phyloP scores from a whole-genome alignment of 371 early-diverging fungal genomes.

The Mucor racemosus region DNA sequence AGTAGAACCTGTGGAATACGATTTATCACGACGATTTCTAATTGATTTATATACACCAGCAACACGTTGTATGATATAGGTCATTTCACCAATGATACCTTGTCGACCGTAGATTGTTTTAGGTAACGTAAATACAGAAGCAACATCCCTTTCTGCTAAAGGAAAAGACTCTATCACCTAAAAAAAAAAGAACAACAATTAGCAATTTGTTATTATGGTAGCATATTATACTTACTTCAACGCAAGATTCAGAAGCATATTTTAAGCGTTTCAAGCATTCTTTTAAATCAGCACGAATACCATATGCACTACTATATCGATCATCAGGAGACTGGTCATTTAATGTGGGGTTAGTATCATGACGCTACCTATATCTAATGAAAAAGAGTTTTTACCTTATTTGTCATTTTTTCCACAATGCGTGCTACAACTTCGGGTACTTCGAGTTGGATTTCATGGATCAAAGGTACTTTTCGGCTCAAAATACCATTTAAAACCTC shows the following conservation, averaged over 20 bases:
- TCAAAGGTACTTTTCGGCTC: constrained; percentile 48
- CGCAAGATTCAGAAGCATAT: constrained; percentile 26
- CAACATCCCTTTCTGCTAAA: constrained; percentile 48
- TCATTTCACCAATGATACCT: constrained; percentile 39
- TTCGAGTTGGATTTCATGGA: constrained; percentile 53
- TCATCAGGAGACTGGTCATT: constrained; percentile 56
- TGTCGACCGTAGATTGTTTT: constrained; percentile 50
- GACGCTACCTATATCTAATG: background rate
- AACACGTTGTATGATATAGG: constrained; percentile 40
- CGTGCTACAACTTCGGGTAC: constrained; percentile 51
- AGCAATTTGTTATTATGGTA: background rate
- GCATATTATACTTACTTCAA: constrained; percentile 27
- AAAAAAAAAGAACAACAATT: background rate
- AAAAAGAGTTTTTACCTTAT: constrained; percentile 38
- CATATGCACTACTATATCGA: constrained; percentile 60
- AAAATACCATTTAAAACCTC: constrained; percentile 60
- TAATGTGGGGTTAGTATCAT: background rate
- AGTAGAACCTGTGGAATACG: constrained; percentile 21
- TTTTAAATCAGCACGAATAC: constrained; percentile 58
- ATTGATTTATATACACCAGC: constrained; percentile 36
- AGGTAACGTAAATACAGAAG: constrained; percentile 50
- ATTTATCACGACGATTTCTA: constrained; percentile 17
- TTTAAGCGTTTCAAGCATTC: constrained; percentile 47
- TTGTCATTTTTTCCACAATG: constrained; percentile 63
- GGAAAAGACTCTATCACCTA: constrained; percentile 42